phyloP scores from a whole-genome alignment of 2,329 filamentous ascomycete species.

The Nannizziopsis barbatae region DNA sequence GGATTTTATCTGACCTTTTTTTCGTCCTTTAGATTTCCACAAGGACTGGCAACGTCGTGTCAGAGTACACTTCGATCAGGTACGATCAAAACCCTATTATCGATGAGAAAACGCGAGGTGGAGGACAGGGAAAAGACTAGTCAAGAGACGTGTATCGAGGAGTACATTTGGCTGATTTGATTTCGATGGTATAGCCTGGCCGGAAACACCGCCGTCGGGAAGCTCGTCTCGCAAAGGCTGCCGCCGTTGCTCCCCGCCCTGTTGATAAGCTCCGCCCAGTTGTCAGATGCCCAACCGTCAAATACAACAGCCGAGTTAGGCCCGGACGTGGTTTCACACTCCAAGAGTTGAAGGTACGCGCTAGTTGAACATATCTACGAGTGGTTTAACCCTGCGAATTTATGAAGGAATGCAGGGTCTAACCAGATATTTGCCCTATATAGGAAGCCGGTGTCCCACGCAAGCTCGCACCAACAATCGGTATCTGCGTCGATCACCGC shows the following conservation, averaged over 20 bases:
- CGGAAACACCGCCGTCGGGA: constrained; percentile 88
- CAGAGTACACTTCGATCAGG: constrained; percentile 99
- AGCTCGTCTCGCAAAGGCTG: constrained; percentile 88
- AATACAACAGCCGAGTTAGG: constrained; percentile 98
- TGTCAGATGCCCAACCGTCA: constrained; percentile 94
- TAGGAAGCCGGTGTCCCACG: constrained; percentile 92
- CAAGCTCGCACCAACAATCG: constrained; percentile 88
- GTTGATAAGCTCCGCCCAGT: constrained; percentile 94
- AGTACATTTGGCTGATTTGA: constrained; percentile 5
- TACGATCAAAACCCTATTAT: constrained; percentile 41
- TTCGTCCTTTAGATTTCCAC: constrained; percentile 64
- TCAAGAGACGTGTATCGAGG: neutral
- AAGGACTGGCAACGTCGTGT: constrained; percentile 99
- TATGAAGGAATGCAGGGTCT: neutral
- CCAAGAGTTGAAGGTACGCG: constrained; percentile 86
- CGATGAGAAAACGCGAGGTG: neutral
- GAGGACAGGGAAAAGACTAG: neutral
- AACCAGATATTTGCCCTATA: constrained; percentile 16
- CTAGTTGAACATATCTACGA: too few species aligned
- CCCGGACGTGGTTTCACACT: constrained; percentile 96
- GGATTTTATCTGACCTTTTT: constrained; percentile 20
- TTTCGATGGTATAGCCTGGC: constrained; percentile 57
- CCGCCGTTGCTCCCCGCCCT: constrained; percentile 85
- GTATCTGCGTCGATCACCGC: constrained; percentile 92
- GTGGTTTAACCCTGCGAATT: too few species aligned